Evolutionary conservation across 2,329 filamentous ascomycete species (phyloP), one percentile per base, ranked within the genome.

Genomic region (Fusarium duplospermum): DNA sequence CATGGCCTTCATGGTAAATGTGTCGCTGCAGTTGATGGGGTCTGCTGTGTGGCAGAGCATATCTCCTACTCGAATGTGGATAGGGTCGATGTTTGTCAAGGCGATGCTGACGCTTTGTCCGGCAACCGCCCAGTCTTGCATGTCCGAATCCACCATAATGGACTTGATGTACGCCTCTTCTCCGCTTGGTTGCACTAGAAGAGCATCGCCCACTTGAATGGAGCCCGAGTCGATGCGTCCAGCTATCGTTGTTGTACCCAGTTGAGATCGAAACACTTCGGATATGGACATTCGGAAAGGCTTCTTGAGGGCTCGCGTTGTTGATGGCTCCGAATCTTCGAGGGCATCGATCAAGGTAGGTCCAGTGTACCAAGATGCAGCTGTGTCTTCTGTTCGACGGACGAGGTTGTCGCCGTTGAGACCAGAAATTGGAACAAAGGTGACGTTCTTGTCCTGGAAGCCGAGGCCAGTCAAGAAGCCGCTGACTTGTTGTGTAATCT

Each of bases 51-150:
- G 88, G 83, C 95, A 98, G n/a, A 98, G 84, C 20, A 98, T 93
- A 79, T 98, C 95, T 22, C 96, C 96, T 9, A 93, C 88, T 54
- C 91, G 90, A 11, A 99, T 88, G 77, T 98, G 93, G 18, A 93
- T 89, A 0, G 93, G 89, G 77, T 98, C 96, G 79, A 98, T 94
- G 74, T 96, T 93, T 10, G 91, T 88, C 58, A 99, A 87, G 75
- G 97, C 93, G n/a, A 99, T 85, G 0, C 92, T 92, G 18, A 94
- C 90, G 69, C 96, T 97, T 79, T 98, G 94, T 1, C 96, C 96
- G 1, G 96, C 95, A 16, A 98, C 95, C 0, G 94, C 94, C 94
- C 95, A 99, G 69, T 98, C 95, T 14, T 88, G 89, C 1, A 89
- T 84, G 60, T 93, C 89, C 24, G 90, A 88, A 80, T 96, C 93